These are phyloP conservation scores for Leucoagaricus sp. DNA, from an alignment of 1,284 basidiomycete species.

Conservation along the genomic window DNA sequence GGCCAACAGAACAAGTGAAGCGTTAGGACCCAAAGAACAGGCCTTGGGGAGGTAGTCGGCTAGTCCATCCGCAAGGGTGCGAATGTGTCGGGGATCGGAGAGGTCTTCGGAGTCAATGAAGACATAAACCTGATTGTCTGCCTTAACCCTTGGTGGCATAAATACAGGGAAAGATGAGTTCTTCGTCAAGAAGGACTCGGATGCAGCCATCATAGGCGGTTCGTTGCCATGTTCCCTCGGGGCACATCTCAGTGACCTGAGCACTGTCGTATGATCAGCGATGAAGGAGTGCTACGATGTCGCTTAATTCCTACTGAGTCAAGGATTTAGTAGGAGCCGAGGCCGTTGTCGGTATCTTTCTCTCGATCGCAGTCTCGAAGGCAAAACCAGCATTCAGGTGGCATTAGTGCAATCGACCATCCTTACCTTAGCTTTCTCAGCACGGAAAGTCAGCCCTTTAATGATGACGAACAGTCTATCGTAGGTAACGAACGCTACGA, in stretches of 20 bases:
- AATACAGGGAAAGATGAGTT: neutral
- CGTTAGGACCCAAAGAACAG: neutral
- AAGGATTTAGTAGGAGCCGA: neutral
- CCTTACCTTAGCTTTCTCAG: neutral
- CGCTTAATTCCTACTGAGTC: neutral
- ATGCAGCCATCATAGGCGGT: neutral
- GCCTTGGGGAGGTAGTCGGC: neutral
- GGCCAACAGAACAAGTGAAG: neutral
- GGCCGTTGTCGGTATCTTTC: neutral
- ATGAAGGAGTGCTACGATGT: neutral
- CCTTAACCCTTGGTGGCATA: neutral
- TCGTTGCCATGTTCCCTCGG: neutral
- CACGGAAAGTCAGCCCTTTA: neutral
- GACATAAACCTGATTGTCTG: neutral
- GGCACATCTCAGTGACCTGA: neutral
- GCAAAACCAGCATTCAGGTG: neutral
- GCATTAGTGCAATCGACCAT: no score
- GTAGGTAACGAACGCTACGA: neutral
- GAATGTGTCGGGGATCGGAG: neutral
- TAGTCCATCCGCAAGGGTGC: neutral
- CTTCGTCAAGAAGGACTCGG: neutral
- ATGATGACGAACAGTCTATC: neutral
- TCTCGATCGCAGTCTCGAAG: neutral
- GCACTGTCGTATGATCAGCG: neutral
- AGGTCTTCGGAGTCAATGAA: neutral